These are phyloP conservation scores for Aquilaria agallochum DNA, from an alignment of 441 rosid genomes.

Conservation along the genomic window DNA sequence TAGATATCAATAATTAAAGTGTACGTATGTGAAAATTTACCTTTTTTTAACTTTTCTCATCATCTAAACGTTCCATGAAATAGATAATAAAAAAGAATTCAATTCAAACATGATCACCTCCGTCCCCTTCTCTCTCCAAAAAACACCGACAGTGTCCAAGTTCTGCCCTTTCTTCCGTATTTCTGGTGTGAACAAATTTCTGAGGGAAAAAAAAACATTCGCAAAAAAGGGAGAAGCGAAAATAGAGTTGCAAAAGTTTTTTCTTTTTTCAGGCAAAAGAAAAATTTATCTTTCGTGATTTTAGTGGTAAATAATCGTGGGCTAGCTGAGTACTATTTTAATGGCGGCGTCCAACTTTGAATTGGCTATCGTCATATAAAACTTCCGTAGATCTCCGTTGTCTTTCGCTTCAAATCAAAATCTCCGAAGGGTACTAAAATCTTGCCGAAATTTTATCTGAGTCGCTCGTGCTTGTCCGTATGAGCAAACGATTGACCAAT, in stretches of 20 bases:
- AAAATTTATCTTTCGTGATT: too few species aligned
- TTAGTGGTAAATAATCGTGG: too few species aligned
- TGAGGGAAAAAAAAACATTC: too few species aligned
- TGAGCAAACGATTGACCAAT: neutral
- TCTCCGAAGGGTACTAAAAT: neutral
- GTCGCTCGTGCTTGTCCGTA: neutral
- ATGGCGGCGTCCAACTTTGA: constrained; percentile 20
- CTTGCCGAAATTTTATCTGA: neutral
- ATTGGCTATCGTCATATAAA: constrained; percentile 16
- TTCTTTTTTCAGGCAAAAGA: neutral
- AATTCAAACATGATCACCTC: constrained; percentile 22
- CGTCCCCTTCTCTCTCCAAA: neutral
- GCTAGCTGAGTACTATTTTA: constrained; percentile 5
- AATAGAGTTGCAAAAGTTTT: neutral
- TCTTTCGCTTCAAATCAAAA: neutral
- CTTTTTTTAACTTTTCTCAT: too few species aligned
- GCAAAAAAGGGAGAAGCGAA: neutral
- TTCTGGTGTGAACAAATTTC: constrained; percentile 11
- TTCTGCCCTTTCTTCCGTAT: neutral
- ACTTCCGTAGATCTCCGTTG: neutral
- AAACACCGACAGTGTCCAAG: constrained; percentile 19
- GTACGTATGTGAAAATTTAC: too few species aligned
- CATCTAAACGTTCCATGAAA: too few species aligned
- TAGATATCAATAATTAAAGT: too few species aligned
- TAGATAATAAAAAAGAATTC: constrained; percentile 4